Conservation (phyloP, 768 basidiomycete species). For the Dacryopinax primogenitus region DNA sequence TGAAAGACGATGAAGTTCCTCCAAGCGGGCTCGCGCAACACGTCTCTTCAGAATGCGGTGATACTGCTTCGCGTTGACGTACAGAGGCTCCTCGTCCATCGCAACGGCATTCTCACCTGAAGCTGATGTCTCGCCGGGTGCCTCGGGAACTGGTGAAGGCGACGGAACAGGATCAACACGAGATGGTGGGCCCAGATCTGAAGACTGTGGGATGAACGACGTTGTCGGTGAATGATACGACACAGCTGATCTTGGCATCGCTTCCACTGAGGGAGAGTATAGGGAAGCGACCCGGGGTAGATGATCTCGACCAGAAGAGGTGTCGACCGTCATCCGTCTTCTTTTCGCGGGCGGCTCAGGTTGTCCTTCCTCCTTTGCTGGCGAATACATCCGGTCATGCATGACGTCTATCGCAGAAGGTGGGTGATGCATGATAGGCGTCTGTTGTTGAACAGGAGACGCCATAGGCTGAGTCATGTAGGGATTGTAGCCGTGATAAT, state of each 20-base stretch:
- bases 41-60: conserved; percentile 95
- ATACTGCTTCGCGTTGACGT: conserved; percentile 99
- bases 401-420: not conserved
- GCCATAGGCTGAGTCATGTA: not conserved
- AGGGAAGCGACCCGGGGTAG: not conserved
- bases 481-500: not conserved
- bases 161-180: conserved; percentile 22
- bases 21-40: conserved; percentile 76
- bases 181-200: conserved; percentile 27
- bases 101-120: conserved; percentile 15
- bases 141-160: not conserved
- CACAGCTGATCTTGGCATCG: conserved; percentile 10
- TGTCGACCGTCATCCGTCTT: conserved; percentile 1
- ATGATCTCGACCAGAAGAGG: not conserved
- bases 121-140: not conserved
- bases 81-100: conserved; percentile 92
- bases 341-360: not conserved
- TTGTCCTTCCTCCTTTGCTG: not conserved
- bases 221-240: conserved; percentile 22
- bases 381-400: conserved; percentile 4
- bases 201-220: conserved; percentile 26
- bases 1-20: conserved; percentile 86
- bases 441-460: not conserved
- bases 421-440: not conserved
- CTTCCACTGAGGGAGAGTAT: conserved; percentile 8